Evolutionary conservation across 495 filamentous ascomycete genomes (phyloP).

Genomic region (Aspergillus affinis): DNA sequence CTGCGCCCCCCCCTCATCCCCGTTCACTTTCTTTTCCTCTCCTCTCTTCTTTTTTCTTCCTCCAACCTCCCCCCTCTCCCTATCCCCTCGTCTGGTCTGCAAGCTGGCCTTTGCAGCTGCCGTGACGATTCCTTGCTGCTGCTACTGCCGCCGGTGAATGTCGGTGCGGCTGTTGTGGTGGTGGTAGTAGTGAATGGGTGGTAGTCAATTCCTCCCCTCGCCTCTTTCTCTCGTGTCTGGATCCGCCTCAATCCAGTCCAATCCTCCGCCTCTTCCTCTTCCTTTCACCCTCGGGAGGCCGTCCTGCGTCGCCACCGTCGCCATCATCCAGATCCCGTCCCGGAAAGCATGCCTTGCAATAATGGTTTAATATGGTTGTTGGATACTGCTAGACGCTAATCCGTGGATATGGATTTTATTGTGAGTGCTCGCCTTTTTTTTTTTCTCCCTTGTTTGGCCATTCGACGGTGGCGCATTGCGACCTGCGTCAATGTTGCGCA

Average conservation of each 20-base stretch:
- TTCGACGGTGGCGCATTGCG: neutral
- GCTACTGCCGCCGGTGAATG: neutral
- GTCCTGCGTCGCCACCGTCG: constrained; percentile 17
- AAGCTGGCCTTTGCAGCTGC: constrained; percentile 30
- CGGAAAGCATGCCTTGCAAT: constrained; percentile 40
- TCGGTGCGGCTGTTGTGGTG: too few species aligned
- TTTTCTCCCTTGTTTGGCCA: neutral
- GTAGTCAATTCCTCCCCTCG: constrained; percentile 6
- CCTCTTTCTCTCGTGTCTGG: constrained; percentile 1
- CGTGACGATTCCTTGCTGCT: constrained; percentile 5
- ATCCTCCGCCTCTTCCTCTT: neutral
- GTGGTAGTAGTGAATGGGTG: neutral
- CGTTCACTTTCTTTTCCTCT: neutral
- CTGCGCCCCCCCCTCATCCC: neutral
- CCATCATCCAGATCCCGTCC: constrained; percentile 7
- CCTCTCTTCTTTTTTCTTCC: constrained; percentile 6
- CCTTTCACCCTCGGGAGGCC: constrained; percentile 3
- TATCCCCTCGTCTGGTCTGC: constrained; percentile 25
- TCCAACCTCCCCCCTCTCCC: constrained; percentile 1
- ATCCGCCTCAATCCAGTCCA: constrained; percentile 4
- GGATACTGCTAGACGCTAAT: constrained; percentile 31
- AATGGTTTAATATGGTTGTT: constrained; percentile 35
- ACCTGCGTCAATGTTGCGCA: neutral
- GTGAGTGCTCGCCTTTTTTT: constrained; percentile 26
- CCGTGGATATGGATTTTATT: constrained; percentile 49